These are phyloP conservation scores for Cucurbita pepo DNA, from an alignment of 306 rosid species.

Conservation along the genomic window DNA sequence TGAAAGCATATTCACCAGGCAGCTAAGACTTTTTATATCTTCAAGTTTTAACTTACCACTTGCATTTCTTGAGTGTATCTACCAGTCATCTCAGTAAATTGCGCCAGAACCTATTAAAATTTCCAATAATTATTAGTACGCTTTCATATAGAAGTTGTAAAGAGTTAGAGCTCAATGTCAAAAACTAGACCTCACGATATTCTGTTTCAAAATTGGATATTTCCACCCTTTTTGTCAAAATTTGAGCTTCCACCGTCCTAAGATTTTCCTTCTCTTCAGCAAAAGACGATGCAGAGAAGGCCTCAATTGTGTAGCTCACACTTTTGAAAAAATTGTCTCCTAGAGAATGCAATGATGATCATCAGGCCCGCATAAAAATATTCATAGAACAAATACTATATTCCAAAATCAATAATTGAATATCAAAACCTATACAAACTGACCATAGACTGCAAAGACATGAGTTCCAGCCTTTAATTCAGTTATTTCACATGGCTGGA, in stretches of 20 bases:
- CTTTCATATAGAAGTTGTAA: neutral
- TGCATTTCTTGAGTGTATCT: conserved; percentile 93
- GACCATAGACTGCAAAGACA: conserved; percentile 88
- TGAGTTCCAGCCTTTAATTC: conserved; percentile 94
- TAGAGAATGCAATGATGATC: conserved; percentile 15
- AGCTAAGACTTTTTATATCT: neutral
- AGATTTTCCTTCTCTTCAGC: conserved; percentile 61
- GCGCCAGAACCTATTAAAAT: conserved; percentile 64
- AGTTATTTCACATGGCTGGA: conserved; percentile 84
- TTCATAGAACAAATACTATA: conserved; percentile 11
- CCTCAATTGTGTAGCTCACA: conserved; percentile 86
- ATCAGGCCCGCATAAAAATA: conserved; percentile 1
- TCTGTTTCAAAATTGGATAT: conserved; percentile 88
- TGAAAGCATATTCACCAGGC: neutral
- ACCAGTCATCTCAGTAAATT: conserved; percentile 86
- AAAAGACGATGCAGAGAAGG: conserved; percentile 60
- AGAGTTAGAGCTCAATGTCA: conserved; percentile 4
- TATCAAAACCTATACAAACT: conserved; percentile 4
- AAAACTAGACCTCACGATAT: conserved; percentile 66
- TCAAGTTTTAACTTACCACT: conserved; percentile 35
- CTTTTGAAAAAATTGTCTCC: conserved; percentile 98
- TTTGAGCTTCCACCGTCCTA: conserved; percentile 59
- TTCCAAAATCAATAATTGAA: neutral
- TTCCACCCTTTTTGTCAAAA: conserved; percentile 80
- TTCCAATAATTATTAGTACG: neutral